Evolutionary conservation across 2,329 filamentous ascomycete genomes (phyloP).

Genomic region (Colletotrichum coccodes): DNA sequence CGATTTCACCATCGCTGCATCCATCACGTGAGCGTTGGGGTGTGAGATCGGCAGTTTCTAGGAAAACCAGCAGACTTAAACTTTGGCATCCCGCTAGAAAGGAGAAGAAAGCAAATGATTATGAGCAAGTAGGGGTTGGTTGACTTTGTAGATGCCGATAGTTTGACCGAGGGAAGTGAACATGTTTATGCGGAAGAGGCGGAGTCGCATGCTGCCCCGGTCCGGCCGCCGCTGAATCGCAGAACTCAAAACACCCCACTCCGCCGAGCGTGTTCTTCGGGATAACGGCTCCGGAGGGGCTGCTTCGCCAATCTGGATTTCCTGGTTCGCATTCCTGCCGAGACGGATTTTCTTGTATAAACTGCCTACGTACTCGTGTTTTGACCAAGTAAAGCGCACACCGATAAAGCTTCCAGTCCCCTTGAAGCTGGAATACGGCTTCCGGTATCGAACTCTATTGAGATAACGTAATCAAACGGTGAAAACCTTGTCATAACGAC

Average conservation of each 20-base stretch:
- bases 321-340: too few species aligned
- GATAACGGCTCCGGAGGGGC: fast-evolving
- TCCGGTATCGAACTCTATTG: too few species aligned
- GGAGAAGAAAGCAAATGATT: neutral
- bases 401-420: too few species aligned
- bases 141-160: neutral
- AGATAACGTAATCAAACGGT: too few species aligned
- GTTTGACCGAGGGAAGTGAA: neutral
- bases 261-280: neutral
- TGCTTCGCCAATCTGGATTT: too few species aligned
- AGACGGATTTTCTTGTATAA: neutral
- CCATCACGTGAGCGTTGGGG: slow-evolving; percentile 23
- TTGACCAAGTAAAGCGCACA: too few species aligned
- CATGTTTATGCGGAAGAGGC: neutral
- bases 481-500: too few species aligned
- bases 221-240: neutral
- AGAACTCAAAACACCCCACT: neutral
- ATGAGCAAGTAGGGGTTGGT: neutral
- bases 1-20: slow-evolving; percentile 31
- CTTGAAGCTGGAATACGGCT: too few species aligned
- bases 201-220: neutral
- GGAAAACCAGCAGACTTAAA: neutral
- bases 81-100: neutral
- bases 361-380: too few species aligned
- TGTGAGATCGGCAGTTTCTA: neutral